Evolutionary conservation across 345 rosid species (phyloP).

Genomic region (Iberis pinnata): DNA sequence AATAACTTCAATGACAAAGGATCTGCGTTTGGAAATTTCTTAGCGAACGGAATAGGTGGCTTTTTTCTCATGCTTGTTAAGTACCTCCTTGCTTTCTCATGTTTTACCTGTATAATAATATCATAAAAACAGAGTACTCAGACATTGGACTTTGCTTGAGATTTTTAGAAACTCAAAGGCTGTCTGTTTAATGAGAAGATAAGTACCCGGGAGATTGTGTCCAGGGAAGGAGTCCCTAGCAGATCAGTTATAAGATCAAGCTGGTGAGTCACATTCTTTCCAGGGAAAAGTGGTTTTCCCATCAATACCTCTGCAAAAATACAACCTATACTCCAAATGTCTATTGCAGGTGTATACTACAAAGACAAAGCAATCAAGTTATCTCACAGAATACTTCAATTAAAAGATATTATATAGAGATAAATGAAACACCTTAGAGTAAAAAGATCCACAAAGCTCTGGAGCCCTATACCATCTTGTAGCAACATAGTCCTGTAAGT

Average conservation of each 20-base stretch:
- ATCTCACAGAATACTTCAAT: background rate
- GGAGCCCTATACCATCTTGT: constrained; percentile 99
- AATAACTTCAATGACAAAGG: constrained; percentile 66
- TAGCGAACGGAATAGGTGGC: constrained; percentile 57
- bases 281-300: constrained; percentile 89
- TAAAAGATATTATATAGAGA: constrained; percentile 2
- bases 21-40: constrained; percentile 77
- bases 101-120: constrained; percentile 53
- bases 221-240: constrained; percentile 87
- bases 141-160: background rate
- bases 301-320: constrained; percentile 88
- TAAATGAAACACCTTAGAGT: constrained; percentile 63
- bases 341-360: constrained; percentile 97
- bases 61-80: constrained; percentile 93
- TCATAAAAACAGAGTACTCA: constrained; percentile 3
- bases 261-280: constrained; percentile 95
- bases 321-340: constrained; percentile 97
- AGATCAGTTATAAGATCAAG: constrained; percentile 93
- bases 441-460: constrained; percentile 96
- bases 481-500: constrained; percentile 84
- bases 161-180: constrained; percentile 1
- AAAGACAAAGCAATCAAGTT: constrained; percentile 24
- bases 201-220: constrained; percentile 76
- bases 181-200: constrained; percentile 5
- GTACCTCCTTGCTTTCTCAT: constrained; percentile 91